Percentiles rank a stretch among this genome's conserved stretches.
Evolutionary conservation across 441 rosid genomes (phyloP).

Genomic region (Hypseocharis bilobata): DNA sequence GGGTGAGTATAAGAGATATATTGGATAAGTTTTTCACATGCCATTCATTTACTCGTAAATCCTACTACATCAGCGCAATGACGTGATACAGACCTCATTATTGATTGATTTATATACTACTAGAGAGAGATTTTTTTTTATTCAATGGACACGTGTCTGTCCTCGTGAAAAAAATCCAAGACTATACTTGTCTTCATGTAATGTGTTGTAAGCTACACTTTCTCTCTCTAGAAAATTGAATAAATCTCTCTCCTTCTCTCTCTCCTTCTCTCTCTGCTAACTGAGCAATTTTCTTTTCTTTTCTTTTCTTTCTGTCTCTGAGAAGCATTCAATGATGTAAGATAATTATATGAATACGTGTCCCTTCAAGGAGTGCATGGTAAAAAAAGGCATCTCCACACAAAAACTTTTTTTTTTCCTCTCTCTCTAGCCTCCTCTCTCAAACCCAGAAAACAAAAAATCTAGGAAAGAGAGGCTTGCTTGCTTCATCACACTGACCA

Average conservation of each 20-base stretch:
- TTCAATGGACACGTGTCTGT: slow-evolving; percentile 33
- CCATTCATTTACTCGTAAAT: no score
- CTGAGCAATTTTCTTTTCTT: no score
- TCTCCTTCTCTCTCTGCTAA: slow-evolving; percentile 3
- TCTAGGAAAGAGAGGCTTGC: slow-evolving; percentile 15
- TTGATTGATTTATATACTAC: no score
- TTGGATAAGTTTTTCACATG: no score
- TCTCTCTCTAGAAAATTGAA: neutral
- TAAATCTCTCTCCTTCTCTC: slow-evolving; percentile 8
- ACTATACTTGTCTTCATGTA: slow-evolving; percentile 25
- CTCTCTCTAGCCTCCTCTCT: neutral
- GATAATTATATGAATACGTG: slow-evolving; percentile 34
- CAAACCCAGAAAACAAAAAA: slow-evolving; percentile 7
- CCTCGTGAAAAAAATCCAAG: slow-evolving; percentile 27
- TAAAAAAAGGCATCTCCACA: slow-evolving; percentile 17
- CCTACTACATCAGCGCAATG: no score
- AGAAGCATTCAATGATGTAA: slow-evolving; percentile 30
- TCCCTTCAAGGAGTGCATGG: slow-evolving; percentile 24
- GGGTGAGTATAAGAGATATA: no score
- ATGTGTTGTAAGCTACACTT: neutral
- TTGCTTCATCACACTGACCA: neutral
- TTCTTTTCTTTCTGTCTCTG: slow-evolving; percentile 4
- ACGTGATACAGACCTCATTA: no score
- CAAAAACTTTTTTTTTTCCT: neutral
- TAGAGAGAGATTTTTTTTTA: no score